Conservation (phyloP, 352 stramenopile genomes). For the Globisporangium acanthophoron region DNA sequence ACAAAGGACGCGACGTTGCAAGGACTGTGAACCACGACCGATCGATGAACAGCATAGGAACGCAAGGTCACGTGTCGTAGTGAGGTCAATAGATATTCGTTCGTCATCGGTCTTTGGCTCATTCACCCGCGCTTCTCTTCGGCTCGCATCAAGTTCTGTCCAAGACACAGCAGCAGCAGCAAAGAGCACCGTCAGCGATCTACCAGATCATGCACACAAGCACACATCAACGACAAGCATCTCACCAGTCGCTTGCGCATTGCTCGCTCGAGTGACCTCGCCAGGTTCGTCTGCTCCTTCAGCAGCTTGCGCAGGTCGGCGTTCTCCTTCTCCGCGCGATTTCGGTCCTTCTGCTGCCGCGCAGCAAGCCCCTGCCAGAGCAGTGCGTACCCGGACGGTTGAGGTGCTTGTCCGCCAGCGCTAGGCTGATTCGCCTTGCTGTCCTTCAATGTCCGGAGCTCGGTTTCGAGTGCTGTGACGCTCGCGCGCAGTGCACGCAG, state of each 20-base stretch:
- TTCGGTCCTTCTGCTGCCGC: conserved; percentile 1
- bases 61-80: not conserved
- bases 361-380: conserved; percentile 4
- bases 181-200: not conserved
- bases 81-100: not conserved
- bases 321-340: conserved; percentile 2
- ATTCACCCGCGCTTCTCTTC: not conserved
- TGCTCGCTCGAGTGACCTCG: conserved; percentile 5
- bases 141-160: not conserved
- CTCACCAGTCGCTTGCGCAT: conserved; percentile 8
- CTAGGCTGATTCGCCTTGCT: not conserved
- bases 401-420: not conserved
- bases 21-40: not conserved
- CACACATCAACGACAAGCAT: not conserved
- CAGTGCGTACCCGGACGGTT: not conserved
- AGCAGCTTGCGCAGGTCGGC: not conserved
- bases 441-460: not conserved
- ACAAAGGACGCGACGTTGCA: not conserved
- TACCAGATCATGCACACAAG: not conserved
- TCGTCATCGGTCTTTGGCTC: no score
- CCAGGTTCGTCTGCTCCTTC: conserved; percentile 4
- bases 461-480: conserved; percentile 1
- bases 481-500: not conserved
- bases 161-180: not conserved
- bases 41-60: not conserved